Percentiles rank a stretch among this genome's conserved stretches.
Conservation (phyloP, 306 rosid genomes). For the Dalbergia cochinchinensis region DNA sequence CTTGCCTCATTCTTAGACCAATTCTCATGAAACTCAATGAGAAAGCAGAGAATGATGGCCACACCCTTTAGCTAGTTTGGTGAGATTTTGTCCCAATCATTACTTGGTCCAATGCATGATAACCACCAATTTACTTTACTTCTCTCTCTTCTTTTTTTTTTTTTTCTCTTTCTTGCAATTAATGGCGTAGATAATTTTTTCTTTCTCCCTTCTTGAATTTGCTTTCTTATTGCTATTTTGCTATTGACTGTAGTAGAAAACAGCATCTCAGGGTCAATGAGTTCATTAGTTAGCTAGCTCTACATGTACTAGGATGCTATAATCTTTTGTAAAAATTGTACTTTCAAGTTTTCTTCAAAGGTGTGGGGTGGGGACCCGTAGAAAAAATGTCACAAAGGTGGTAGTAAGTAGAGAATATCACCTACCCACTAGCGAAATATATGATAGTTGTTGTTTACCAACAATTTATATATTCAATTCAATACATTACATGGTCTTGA, state of each 20-base stretch:
- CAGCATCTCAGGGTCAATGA: constrained; percentile 21
- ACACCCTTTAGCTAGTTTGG: constrained; percentile 50
- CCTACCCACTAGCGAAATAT: constrained; percentile 53
- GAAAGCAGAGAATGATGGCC: constrained; percentile 44
- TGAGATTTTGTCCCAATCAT: constrained; percentile 59
- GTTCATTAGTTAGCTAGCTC: constrained; percentile 26
- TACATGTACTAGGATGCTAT: not conserved
- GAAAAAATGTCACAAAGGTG: constrained; percentile 59
- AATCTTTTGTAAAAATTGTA: constrained; percentile 31
- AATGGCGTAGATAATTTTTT: not conserved
- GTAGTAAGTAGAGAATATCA: constrained; percentile 53
- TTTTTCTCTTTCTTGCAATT: constrained; percentile 3
- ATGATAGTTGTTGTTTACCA: constrained; percentile 51
- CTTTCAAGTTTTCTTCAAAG: constrained; percentile 44
- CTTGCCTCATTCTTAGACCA: constrained; percentile 26
- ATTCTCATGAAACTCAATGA: constrained; percentile 33
- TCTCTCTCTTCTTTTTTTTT: no score
- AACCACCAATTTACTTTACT: constrained; percentile 23
- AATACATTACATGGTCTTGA: not conserved
- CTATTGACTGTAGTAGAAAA: constrained; percentile 19
- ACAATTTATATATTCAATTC: constrained; percentile 32
- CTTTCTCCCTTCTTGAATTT: not conserved
- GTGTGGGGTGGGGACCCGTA: constrained; percentile 54
- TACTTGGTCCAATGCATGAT: constrained; percentile 38
- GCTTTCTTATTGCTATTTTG: constrained; percentile 25